These are phyloP conservation scores for Ustilago shanxiensis DNA, from an alignment of 1,284 basidiomycete species.

Conservation along the genomic window DNA sequence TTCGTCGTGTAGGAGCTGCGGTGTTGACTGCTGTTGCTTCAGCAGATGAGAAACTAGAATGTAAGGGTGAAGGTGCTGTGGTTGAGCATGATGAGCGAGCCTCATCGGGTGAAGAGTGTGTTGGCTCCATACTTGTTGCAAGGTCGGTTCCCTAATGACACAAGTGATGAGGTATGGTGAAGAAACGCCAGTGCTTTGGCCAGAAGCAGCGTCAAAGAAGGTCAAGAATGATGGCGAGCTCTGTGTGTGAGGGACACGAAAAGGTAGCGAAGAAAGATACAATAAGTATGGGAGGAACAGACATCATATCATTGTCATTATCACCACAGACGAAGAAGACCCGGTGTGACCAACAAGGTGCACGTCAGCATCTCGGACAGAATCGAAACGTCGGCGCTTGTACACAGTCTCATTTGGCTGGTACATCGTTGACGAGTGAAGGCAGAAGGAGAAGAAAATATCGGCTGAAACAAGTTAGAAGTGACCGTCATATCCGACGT, in stretches of 20 bases:
- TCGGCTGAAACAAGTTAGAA: background rate
- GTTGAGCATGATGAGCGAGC: slow-evolving; percentile 26
- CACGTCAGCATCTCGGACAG: slow-evolving; percentile 6
- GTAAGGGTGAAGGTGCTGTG: slow-evolving; percentile 18
- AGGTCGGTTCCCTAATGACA: background rate
- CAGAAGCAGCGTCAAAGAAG: background rate
- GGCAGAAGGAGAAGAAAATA: slow-evolving; percentile 6
- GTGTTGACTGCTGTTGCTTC: slow-evolving; percentile 51
- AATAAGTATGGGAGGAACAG: background rate
- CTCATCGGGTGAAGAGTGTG: slow-evolving; percentile 21
- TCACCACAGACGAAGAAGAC: background rate
- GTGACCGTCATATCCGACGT: slow-evolving; percentile 32
- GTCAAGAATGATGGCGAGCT: background rate
- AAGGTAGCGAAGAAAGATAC: background rate
- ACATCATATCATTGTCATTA: background rate
- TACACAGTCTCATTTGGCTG: background rate
- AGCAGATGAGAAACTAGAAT: slow-evolving; percentile 32
- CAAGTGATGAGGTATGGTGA: background rate
- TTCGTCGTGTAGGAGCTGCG: slow-evolving; percentile 45
- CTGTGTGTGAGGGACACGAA: background rate
- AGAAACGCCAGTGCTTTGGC: background rate
- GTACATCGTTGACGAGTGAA: background rate
- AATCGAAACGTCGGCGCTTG: slow-evolving; percentile 13
- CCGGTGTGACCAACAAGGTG: background rate
- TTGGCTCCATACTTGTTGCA: slow-evolving; percentile 12